Conservation (phyloP, 1,284 basidiomycete species). For the Ceratobasidium sp. region DNA sequence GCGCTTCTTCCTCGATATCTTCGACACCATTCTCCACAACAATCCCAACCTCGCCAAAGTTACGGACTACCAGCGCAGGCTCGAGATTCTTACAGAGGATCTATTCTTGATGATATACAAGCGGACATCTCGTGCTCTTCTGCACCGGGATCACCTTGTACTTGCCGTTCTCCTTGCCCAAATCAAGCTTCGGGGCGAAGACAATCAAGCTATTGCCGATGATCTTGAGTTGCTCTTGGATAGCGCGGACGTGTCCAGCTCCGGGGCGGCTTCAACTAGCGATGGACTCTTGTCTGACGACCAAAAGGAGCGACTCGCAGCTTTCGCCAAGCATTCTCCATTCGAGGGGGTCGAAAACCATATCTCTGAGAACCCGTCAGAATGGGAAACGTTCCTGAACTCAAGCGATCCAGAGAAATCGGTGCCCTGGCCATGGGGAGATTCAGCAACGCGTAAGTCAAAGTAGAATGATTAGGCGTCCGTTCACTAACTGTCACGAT, state of each 20-base stretch:
- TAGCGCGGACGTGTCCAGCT: constrained; percentile 67
- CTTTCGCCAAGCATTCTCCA: constrained; percentile 68
- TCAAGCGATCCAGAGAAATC: constrained; percentile 71
- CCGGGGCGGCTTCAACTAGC: constrained; percentile 46
- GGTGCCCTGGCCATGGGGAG: constrained; percentile 79
- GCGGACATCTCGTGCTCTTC: constrained; percentile 86
- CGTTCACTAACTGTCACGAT: constrained; percentile 43
- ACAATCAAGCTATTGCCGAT: constrained; percentile 68
- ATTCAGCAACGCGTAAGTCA: constrained; percentile 64
- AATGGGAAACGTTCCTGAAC: constrained; percentile 80
- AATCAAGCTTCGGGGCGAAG: constrained; percentile 80
- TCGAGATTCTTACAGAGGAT: constrained; percentile 85
- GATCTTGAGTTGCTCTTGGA: constrained; percentile 92
- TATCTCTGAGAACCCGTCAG: constrained; percentile 65
- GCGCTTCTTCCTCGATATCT: constrained; percentile 97
- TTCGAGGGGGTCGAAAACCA: constrained; percentile 80
- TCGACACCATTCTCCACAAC: constrained; percentile 89
- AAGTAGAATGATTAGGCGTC: constrained; percentile 41
- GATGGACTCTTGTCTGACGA: constrained; percentile 64
- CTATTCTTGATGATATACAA: constrained; percentile 90
- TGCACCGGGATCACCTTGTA: constrained; percentile 91
- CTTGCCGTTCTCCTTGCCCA: constrained; percentile 89
- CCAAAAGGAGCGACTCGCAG: constrained; percentile 70
- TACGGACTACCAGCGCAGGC: constrained; percentile 73
- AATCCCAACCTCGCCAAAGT: constrained; percentile 87